Percentiles rank a stretch among this genome's conserved stretches.
Evolutionary conservation across 1,139 yeast species (phyloP).

Genomic region (Kodamaea alishanica): DNA sequence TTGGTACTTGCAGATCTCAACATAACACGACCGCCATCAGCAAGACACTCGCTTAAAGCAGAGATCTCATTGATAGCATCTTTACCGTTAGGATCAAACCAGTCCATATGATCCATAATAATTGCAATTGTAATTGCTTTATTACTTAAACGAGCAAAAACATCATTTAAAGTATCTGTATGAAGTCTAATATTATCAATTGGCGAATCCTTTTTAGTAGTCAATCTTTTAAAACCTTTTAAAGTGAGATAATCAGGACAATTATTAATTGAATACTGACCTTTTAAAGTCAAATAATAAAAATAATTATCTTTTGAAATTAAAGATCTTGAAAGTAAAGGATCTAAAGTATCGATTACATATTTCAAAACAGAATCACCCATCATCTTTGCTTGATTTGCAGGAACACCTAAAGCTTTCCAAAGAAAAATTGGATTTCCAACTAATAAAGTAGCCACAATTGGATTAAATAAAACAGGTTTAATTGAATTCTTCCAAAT

Average conservation of each 20-base stretch:
- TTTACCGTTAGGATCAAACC: constrained; percentile 67
- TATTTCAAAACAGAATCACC: constrained; percentile 67
- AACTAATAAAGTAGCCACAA: constrained; percentile 61
- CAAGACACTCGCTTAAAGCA: constrained; percentile 61
- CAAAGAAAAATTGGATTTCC: constrained; percentile 82
- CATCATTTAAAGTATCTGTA: constrained; percentile 76
- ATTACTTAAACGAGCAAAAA: constrained; percentile 59
- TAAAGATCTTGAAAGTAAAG: constrained; percentile 59
- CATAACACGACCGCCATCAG: constrained; percentile 68
- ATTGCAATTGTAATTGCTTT: constrained; percentile 71
- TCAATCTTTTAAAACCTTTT: constrained; percentile 51
- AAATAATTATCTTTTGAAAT: constrained; percentile 74
- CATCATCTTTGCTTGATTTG: constrained; percentile 79
- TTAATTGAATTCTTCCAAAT: constrained; percentile 63
- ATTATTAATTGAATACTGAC: constrained; percentile 56
- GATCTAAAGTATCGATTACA: constrained; percentile 75
- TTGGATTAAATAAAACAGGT: constrained; percentile 68
- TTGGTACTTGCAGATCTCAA: constrained; percentile 68
- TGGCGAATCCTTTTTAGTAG: constrained; percentile 36
- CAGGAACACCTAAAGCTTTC: constrained; percentile 86
- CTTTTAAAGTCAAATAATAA: constrained; percentile 65
- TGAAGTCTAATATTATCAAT: constrained; percentile 70
- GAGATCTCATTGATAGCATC: constrained; percentile 67
- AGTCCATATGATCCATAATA: constrained; percentile 91
- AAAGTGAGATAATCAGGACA: constrained; percentile 75